Conservation (phyloP, 148 eudicot species). For the Amaranthus cruentus region DNA sequence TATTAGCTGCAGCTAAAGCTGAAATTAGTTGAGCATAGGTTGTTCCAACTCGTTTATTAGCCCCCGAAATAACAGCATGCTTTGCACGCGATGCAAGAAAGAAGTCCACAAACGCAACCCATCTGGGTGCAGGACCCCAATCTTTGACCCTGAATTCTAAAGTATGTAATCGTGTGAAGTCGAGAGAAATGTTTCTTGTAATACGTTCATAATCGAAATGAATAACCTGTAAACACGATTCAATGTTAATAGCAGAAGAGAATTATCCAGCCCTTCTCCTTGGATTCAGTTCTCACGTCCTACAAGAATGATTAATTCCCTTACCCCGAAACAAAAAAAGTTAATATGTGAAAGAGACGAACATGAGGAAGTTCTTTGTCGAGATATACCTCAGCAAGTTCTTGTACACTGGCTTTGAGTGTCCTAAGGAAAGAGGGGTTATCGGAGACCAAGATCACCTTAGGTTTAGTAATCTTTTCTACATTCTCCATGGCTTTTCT, state of each 20-base stretch:
- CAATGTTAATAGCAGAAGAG: neutral
- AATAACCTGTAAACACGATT: conserved; percentile 48
- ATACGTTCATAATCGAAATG: conserved; percentile 68
- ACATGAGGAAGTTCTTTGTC: neutral
- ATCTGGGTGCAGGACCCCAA: conserved; percentile 97
- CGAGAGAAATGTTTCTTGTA: conserved; percentile 53
- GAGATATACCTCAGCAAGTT: conserved; percentile 62
- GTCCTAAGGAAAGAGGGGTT: conserved; percentile 62
- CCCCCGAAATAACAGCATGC: conserved; percentile 84
- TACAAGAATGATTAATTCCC: no score
- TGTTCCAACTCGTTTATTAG: conserved; percentile 89
- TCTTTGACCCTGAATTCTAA: conserved; percentile 67
- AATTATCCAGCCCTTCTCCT: no score
- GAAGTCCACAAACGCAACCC: conserved; percentile 98
- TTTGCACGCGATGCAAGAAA: conserved; percentile 86
- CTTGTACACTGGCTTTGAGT: conserved; percentile 41
- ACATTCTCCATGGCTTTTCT: conserved; percentile 42
- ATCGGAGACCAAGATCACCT: conserved; percentile 74
- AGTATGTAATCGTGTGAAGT: conserved; percentile 20
- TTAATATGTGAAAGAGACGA: no score
- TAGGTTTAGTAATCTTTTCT: conserved; percentile 40
- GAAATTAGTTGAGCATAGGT: conserved; percentile 90
- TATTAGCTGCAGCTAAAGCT: conserved; percentile 67
- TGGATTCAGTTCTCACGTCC: no score
- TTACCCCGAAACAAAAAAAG: no score